These are phyloP conservation scores for Acacia pycnantha DNA, from an alignment of 331 rosid species.

Conservation along the genomic window DNA sequence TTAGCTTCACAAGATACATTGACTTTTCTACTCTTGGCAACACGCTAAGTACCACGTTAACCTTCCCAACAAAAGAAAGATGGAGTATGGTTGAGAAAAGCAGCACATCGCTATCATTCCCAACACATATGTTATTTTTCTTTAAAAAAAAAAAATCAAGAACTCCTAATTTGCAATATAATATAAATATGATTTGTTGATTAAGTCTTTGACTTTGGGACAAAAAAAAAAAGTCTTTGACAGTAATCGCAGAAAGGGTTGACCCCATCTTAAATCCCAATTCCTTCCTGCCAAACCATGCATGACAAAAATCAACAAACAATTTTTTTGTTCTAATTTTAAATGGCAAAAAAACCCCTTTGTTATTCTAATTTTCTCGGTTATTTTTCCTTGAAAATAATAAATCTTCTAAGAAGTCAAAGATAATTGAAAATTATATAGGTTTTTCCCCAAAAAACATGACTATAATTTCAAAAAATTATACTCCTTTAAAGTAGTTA, in stretches of 20 bases:
- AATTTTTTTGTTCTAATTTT: background rate
- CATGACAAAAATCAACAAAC: background rate
- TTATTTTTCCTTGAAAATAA: too few relatives aligned
- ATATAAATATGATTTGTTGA: background rate
- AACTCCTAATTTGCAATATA: background rate
- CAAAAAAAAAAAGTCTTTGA: too few relatives aligned
- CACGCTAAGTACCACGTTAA: background rate
- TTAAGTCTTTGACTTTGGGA: background rate
- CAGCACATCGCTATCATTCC: background rate
- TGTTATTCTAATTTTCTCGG: background rate
- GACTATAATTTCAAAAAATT: too few relatives aligned
- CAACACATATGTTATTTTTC: background rate
- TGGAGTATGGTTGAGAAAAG: background rate
- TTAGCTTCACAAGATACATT: background rate
- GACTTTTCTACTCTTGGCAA: background rate
- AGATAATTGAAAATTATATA: background rate
- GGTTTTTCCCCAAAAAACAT: background rate
- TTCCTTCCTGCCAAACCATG: background rate
- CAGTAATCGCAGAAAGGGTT: background rate
- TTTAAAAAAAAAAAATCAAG: background rate
- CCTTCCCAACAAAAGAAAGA: background rate
- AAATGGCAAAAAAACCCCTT: background rate
- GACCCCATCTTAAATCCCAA: background rate
- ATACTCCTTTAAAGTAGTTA: background rate
- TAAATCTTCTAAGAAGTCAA: background rate